phyloP scores from a whole-genome alignment of 176 grass and related monocot species.

The Aegilops sharonensis region DNA sequence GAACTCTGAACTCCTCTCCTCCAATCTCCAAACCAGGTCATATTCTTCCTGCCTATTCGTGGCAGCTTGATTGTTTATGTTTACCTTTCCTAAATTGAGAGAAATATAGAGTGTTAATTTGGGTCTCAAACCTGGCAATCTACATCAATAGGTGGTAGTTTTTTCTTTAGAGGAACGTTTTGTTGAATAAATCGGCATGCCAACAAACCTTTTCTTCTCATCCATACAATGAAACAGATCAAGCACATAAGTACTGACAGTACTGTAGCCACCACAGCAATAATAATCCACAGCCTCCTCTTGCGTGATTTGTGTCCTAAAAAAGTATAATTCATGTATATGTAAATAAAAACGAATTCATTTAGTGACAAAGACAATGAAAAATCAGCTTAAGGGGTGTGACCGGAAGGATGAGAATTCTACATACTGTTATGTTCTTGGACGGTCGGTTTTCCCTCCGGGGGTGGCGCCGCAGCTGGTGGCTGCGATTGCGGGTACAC shows the following conservation, averaged over 20 bases:
- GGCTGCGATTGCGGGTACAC: background rate
- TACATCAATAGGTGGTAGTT: background rate
- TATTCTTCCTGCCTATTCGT: background rate
- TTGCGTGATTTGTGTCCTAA: background rate
- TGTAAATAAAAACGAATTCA: background rate
- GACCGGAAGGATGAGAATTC: background rate
- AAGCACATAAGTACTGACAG: background rate
- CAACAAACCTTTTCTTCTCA: slow-evolving; percentile 19
- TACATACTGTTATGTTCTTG: background rate
- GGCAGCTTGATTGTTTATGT: background rate
- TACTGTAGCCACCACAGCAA: background rate
- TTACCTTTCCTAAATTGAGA: background rate
- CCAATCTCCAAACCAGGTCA: background rate
- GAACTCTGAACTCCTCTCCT: slow-evolving; percentile 26
- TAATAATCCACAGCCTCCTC: slow-evolving; percentile 4
- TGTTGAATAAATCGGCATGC: background rate
- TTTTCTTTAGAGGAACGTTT: background rate
- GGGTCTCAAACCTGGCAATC: background rate
- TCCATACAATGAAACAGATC: background rate
- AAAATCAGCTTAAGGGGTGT: background rate
- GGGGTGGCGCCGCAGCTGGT: background rate
- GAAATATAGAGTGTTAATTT: background rate
- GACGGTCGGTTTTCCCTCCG: background rate
- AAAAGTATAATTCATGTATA: background rate
- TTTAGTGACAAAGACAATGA: background rate